These are phyloP conservation scores for Chenopodium formosanum DNA, from an alignment of 148 eudicot genomes.

Conservation along the genomic window DNA sequence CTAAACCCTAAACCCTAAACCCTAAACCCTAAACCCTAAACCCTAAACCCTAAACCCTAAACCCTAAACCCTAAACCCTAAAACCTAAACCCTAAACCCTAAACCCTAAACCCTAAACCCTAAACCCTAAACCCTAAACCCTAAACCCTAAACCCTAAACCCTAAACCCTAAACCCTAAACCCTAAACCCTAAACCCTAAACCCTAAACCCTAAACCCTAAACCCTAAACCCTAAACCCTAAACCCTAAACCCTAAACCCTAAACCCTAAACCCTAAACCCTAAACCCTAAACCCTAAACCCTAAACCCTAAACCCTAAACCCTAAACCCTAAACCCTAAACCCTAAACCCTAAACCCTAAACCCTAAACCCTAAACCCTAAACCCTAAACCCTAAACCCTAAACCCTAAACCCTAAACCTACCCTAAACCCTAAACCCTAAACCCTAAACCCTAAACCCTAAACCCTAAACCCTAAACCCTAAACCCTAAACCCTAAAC, in stretches of 20 bases:
- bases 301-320: not conserved
- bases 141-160: not conserved
- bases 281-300: not conserved
- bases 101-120: not conserved
- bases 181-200: not conserved
- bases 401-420: not conserved
- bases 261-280: not conserved
- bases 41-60: slow-evolving; percentile 1
- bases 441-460: slow-evolving; percentile 1
- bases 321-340: not conserved
- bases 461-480: slow-evolving; percentile 1
- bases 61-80: slow-evolving; percentile 1
- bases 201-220: not conserved
- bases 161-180: not conserved
- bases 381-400: slow-evolving; percentile 1
- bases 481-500: slow-evolving; percentile 1
- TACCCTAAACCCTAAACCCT: not conserved
- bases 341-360: not conserved
- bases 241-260: not conserved
- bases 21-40: not conserved
- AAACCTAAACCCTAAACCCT: slow-evolving; percentile 1
- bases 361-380: slow-evolving; percentile 1
- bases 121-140: slow-evolving; percentile 1
- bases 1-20: not conserved
- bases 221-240: slow-evolving; percentile 1